Conservation (phyloP, 1,284 basidiomycete genomes). For the Cutaneotrichosporon sp. region DNA sequence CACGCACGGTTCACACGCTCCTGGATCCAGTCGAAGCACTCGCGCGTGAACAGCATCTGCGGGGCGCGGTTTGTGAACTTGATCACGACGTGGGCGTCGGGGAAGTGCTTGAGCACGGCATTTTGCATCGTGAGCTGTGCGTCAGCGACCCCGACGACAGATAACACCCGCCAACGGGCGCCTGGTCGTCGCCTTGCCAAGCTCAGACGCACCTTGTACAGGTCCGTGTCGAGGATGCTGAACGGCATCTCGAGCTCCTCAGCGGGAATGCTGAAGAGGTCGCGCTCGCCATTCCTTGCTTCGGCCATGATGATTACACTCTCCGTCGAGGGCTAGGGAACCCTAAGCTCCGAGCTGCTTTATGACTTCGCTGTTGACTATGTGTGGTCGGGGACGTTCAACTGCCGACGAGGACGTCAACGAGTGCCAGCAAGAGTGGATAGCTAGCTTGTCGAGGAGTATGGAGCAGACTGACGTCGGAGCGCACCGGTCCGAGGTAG, state of each 20-base stretch:
- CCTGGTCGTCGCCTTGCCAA: too few species aligned
- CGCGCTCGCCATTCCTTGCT: neutral
- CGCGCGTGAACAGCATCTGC: constrained; percentile 64
- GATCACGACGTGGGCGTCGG: constrained; percentile 58
- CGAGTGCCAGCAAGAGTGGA: too few species aligned
- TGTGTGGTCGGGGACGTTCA: too few species aligned
- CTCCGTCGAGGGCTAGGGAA: too few species aligned
- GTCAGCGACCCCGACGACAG: too few species aligned
- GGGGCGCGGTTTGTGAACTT: constrained; percentile 80
- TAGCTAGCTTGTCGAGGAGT: too few species aligned
- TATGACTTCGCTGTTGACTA: too few species aligned
- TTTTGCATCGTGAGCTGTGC: constrained; percentile 92
- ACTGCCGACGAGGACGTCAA: too few species aligned
- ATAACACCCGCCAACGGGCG: too few species aligned
- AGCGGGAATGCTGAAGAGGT: constrained; percentile 5
- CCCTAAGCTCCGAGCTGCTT: too few species aligned
- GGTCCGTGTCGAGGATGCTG: constrained; percentile 87
- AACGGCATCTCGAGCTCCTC: constrained; percentile 46
- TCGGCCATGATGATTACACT: neutral
- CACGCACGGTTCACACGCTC: constrained; percentile 63
- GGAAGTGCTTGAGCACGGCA: constrained; percentile 78
- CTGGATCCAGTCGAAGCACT: constrained; percentile 64
- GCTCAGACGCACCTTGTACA: constrained; percentile 87
- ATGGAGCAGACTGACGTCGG: too few species aligned
- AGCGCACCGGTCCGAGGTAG: too few species aligned